phyloP scores from a whole-genome alignment of 176 grass and related monocot species.

The Avena sativa region DNA sequence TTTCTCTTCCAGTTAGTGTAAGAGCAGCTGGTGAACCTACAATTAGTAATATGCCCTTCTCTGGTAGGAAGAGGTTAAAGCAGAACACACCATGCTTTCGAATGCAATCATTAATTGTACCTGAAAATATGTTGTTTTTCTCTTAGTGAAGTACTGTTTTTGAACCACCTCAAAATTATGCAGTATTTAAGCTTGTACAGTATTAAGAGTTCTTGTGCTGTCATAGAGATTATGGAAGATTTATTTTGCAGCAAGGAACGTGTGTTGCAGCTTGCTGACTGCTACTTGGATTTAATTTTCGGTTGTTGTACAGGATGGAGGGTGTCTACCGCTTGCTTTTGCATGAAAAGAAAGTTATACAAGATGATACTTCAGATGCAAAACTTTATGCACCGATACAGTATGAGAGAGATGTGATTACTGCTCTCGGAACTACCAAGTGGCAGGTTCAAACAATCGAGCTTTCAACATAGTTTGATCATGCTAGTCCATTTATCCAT shows the following conservation, averaged over 20 bases:
- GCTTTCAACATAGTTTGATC: conserved; percentile 26
- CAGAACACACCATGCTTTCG: neutral
- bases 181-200: neutral
- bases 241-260: neutral
- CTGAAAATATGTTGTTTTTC: neutral
- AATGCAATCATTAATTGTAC: neutral
- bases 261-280: conserved; percentile 6
- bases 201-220: neutral
- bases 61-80: neutral
- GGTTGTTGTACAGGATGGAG: conserved; percentile 73
- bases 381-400: conserved; percentile 58
- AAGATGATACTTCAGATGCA: conserved; percentile 50
- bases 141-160: neutral
- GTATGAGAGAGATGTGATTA: conserved; percentile 74
- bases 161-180: neutral
- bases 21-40: neutral
- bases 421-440: conserved; percentile 80
- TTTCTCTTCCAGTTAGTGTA: neutral
- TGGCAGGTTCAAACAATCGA: conserved; percentile 74
- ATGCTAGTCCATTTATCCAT: neutral
- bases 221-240: neutral
- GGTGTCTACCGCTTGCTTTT: conserved; percentile 72
- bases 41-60: neutral
- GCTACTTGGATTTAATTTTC: conserved; percentile 20
- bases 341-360: conserved; percentile 76